phyloP scores from a whole-genome alignment of 345 rosid genomes.

The Corchorus capsularis region DNA sequence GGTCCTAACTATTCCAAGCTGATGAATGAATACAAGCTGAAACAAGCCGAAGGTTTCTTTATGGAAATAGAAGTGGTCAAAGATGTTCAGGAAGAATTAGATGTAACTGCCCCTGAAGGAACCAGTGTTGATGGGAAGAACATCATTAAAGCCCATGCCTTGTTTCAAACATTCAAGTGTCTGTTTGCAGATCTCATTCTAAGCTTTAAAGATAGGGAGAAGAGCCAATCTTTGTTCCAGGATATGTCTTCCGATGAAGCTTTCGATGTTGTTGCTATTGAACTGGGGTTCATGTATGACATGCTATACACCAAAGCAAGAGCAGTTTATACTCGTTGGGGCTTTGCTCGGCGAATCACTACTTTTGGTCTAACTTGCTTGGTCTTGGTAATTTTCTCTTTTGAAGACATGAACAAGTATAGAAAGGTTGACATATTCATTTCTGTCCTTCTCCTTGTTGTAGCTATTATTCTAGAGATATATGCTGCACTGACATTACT shows the following conservation, averaged over 20 bases:
- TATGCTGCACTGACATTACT: slow-evolving; percentile 23
- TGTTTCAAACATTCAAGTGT: slow-evolving; percentile 8
- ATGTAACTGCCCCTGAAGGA: no score
- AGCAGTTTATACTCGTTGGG: slow-evolving; percentile 1
- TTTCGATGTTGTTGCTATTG: slow-evolving; percentile 34
- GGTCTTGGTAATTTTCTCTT: slow-evolving; percentile 19
- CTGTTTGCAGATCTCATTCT: slow-evolving; percentile 33
- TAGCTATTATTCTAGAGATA: slow-evolving; percentile 28
- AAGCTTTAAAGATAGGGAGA: slow-evolving; percentile 22
- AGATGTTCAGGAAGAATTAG: no score
- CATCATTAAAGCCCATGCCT: slow-evolving; percentile 9
- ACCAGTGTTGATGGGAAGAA: no score
- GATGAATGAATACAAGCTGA: no score
- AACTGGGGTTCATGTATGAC: slow-evolving; percentile 38
- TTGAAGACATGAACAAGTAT: slow-evolving; percentile 16
- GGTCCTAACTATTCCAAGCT: no score
- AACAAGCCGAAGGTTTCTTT: no score
- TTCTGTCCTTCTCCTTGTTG: slow-evolving; percentile 25
- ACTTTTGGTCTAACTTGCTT: slow-evolving; percentile 7
- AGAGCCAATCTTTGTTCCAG: slow-evolving; percentile 17
- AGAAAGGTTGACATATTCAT: slow-evolving; percentile 9
- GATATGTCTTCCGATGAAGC: slow-evolving; percentile 1
- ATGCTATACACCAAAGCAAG: slow-evolving; percentile 30
- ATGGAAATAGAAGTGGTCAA: no score
- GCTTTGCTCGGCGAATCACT: slow-evolving; percentile 16